Conservation (phyloP, 2,329 filamentous ascomycete species). For the Cyphellophora europaea region DNA sequence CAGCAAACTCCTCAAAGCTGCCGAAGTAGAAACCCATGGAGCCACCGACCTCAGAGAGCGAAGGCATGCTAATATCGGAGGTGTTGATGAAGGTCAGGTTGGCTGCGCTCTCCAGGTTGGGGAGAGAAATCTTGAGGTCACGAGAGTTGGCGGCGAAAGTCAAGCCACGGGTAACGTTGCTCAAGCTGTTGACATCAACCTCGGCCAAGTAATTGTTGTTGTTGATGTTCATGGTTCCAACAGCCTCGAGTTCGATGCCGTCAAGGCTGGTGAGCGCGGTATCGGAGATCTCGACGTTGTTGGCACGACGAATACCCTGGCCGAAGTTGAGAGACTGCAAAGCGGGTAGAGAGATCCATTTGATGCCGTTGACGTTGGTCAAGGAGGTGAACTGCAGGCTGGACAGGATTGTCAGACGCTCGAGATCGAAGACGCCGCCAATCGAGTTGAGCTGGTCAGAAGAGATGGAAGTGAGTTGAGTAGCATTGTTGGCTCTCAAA, state of each 20-base stretch:
- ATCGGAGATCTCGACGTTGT: constrained; percentile 68
- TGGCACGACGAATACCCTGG: constrained; percentile 57
- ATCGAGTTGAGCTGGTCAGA: constrained; percentile 56
- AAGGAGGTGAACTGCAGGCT: constrained; percentile 59
- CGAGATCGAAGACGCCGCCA: constrained; percentile 59
- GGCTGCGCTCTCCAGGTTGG: constrained; percentile 66
- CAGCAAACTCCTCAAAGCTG: constrained; percentile 35
- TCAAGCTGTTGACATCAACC: constrained; percentile 64
- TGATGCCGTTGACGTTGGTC: constrained; percentile 54
- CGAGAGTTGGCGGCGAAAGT: constrained; percentile 73
- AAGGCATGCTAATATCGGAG: constrained; percentile 62
- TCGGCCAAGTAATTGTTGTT: constrained; percentile 76
- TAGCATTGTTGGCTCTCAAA: constrained; percentile 43
- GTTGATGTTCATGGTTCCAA: constrained; percentile 68
- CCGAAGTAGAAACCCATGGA: constrained; percentile 80
- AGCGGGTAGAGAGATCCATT: constrained; percentile 62
- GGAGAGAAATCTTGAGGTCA: constrained; percentile 62
- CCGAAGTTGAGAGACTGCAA: constrained; percentile 52
- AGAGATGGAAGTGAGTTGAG: constrained; percentile 54
- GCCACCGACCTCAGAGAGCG: constrained; percentile 62
- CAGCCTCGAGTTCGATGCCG: constrained; percentile 70
- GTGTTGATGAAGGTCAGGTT: constrained; percentile 79
- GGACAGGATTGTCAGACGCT: constrained; percentile 59
- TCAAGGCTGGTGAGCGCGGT: constrained; percentile 70
- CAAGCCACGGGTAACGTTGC: constrained; percentile 62